These are phyloP conservation scores for Yamadazyma jaroonii DNA, from an alignment of 1,139 yeast genomes.

Conservation along the genomic window DNA sequence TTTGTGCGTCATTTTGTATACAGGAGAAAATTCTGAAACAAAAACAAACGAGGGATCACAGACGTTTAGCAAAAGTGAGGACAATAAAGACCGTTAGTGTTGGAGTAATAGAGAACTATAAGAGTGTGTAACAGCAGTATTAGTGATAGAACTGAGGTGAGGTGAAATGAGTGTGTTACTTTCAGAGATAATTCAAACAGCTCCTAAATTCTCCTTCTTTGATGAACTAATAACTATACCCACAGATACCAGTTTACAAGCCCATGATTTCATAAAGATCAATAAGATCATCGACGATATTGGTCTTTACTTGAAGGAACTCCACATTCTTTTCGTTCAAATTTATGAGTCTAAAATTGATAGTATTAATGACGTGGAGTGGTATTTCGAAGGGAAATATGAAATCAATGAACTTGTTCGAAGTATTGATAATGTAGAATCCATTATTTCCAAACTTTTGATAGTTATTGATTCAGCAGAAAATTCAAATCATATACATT, in stretches of 20 bases:
- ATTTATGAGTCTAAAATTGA: conserved; percentile 10
- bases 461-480: conserved; percentile 25
- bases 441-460: conserved; percentile 40
- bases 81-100: too few species aligned
- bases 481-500: conserved; percentile 12
- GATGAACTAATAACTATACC: conserved; percentile 29
- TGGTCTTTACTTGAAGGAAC: conserved; percentile 23
- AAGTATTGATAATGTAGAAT: conserved; percentile 45
- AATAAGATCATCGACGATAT: conserved; percentile 33
- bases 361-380: conserved; percentile 23
- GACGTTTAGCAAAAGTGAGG: too few species aligned
- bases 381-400: conserved; percentile 49
- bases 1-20: conserved; percentile 3
- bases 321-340: conserved; percentile 17
- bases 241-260: conserved; percentile 18
- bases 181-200: conserved; percentile 13
- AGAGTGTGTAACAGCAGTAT: too few species aligned
- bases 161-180: conserved; percentile 7
- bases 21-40: conserved; percentile 5
- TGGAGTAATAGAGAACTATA: too few species aligned
- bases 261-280: conserved; percentile 30
- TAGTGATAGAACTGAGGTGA: too few species aligned
- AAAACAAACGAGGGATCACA: conserved; percentile 3
- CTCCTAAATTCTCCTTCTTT: conserved; percentile 31
- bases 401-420: conserved; percentile 37